Conservation (phyloP, 2,329 filamentous ascomycete species). For the Fusarium sp. region DNA sequence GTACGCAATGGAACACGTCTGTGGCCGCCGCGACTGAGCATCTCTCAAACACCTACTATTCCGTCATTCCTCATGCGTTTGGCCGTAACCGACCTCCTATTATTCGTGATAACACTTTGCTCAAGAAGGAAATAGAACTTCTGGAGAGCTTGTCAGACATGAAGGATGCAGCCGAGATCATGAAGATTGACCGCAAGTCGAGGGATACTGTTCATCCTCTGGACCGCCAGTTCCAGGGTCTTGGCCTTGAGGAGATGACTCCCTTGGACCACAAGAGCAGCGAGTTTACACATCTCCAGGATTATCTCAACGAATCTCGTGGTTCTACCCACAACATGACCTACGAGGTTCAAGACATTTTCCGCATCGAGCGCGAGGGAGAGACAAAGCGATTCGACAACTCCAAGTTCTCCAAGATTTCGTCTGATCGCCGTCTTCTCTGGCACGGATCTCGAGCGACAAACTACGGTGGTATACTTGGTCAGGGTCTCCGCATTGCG, state of each 20-base stretch:
- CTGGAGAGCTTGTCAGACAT: conserved; percentile 85
- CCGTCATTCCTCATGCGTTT: conserved; percentile 82
- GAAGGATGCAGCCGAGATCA: conserved; percentile 81
- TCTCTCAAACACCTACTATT: conserved; percentile 82
- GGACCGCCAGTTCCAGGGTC: conserved; percentile 75
- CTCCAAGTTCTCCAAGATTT: conserved; percentile 60
- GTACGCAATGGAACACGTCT: conserved; percentile 52
- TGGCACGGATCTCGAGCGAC: conserved; percentile 89
- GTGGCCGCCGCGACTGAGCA: conserved; percentile 60
- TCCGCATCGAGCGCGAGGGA: conserved; percentile 80
- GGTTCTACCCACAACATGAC: conserved; percentile 71
- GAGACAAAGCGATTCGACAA: conserved; percentile 74
- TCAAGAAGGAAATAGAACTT: conserved; percentile 81
- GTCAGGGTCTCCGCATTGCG: conserved; percentile 88
- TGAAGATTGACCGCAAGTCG: conserved; percentile 68
- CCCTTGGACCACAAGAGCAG: conserved; percentile 64
- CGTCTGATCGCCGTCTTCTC: conserved; percentile 76
- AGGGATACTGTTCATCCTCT: conserved; percentile 67
- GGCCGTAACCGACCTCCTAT: conserved; percentile 77
- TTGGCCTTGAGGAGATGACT: conserved; percentile 81
- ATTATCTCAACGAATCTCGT: conserved; percentile 73
- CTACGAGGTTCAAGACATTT: conserved; percentile 76
- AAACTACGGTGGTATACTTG: conserved; percentile 88
- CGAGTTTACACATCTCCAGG: conserved; percentile 72
- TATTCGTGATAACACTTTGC: conserved; percentile 62